Percentiles rank a stretch among this genome's conserved stretches.
Conservation (phyloP, 2,329 filamentous ascomycete species). For the Trematosphaeria pertusa region DNA sequence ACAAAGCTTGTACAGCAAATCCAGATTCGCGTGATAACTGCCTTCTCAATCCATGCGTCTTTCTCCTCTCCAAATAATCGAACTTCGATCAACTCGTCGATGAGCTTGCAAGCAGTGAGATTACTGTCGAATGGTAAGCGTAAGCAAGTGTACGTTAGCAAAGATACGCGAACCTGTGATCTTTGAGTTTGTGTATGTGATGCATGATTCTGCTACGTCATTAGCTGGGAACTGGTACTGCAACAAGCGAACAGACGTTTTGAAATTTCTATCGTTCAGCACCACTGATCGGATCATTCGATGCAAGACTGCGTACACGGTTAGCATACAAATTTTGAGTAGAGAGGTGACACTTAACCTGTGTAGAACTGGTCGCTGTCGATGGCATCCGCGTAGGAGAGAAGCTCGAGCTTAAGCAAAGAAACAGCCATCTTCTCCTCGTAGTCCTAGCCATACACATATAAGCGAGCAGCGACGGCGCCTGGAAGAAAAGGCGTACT, state of each 20-base stretch:
- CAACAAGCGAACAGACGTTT: constrained; percentile 50
- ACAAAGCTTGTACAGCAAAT: constrained; percentile 62
- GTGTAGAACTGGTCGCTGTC: constrained; percentile 51
- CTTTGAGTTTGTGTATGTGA: constrained; percentile 70
- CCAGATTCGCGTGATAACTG: constrained; percentile 72
- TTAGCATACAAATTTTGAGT: constrained; percentile 16
- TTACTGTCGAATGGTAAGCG: constrained; percentile 41
- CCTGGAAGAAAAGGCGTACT: neutral
- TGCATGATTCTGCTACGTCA: constrained; percentile 60
- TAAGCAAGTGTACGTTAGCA: too few relatives aligned
- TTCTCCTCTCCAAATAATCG: constrained; percentile 61
- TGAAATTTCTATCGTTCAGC: constrained; percentile 69
- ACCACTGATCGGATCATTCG: constrained; percentile 68
- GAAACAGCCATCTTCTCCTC: constrained; percentile 70
- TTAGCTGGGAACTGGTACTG: constrained; percentile 12
- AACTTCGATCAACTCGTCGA: constrained; percentile 70
- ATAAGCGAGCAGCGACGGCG: neutral
- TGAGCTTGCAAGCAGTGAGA: constrained; percentile 51
- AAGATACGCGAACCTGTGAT: constrained; percentile 39
- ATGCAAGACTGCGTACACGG: constrained; percentile 56
- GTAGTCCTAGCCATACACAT: constrained; percentile 58
- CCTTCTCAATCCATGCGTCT: constrained; percentile 70
- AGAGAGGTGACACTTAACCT: constrained; percentile 29
- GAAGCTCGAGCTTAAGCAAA: constrained; percentile 72
- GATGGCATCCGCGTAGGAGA: constrained; percentile 54